Evolutionary conservation across 2,329 filamentous ascomycete genomes (phyloP).

Genomic region (Botryosphaeria dothidea): DNA sequence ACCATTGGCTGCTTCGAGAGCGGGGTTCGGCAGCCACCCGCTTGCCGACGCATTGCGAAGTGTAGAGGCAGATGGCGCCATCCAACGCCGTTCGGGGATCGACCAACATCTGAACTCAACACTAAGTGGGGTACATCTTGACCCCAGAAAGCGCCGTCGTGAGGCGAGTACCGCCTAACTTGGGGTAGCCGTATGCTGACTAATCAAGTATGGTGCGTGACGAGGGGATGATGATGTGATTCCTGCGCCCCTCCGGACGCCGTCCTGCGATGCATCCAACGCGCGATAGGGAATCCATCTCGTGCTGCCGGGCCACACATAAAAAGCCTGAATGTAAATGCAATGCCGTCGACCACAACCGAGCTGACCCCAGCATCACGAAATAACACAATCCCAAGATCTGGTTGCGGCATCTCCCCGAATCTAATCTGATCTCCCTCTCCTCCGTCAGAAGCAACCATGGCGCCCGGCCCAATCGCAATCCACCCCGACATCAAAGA

Average conservation of each 20-base stretch:
- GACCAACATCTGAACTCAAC: not conserved
- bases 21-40: constrained; percentile 6
- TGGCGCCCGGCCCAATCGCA: constrained; percentile 61
- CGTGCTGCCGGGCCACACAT: not conserved
- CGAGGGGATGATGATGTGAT: constrained; percentile 19
- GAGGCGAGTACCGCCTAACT: not conserved
- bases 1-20: not conserved
- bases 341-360: not conserved
- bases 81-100: constrained; percentile 11
- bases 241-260: constrained; percentile 1
- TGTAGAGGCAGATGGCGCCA: constrained; percentile 17
- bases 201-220: constrained; percentile 14
- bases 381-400: not conserved
- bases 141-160: not conserved
- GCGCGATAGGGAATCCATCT: not conserved
- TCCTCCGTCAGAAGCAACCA: constrained; percentile 29
- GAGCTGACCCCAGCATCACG: not conserved
- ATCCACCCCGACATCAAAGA: constrained; percentile 59
- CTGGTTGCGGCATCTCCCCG: constrained; percentile 2
- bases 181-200: not conserved
- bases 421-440: not conserved
- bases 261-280: not conserved
- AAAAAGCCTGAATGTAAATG: not conserved
- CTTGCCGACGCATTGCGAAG: constrained; percentile 13
- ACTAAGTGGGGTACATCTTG: not conserved